Evolutionary conservation across 2,329 filamentous ascomycete genomes (phyloP), one percentile per base, ranked within the genome.

Genomic region (Mycocentrospora acerina): DNA sequence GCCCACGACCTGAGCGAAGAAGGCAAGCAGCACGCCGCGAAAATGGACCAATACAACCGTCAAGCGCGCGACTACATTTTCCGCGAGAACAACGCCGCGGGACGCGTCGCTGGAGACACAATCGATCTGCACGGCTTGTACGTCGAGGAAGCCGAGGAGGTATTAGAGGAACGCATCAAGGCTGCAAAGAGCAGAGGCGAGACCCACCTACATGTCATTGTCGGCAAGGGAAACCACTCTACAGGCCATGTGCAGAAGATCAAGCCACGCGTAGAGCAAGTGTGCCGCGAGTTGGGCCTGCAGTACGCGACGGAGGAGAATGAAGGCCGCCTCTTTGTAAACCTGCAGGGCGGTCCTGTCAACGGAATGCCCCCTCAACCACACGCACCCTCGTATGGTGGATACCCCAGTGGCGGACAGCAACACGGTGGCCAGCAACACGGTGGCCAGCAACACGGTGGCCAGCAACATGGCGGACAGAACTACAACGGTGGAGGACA

Each of bases 111-210:
- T 12, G 75, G 75, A 27, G 91, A 97, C 69, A 89, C 86, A 7
- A 90, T 98, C 56, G 93, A 98, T 70, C 76, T 98, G 32, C 93
- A 98, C 67, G 93, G 93, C 3, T 86, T 94, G 62, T 96, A 86
- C 59, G 90, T 95, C 42, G 88, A 95, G 65, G 93, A 97, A 73
- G 93, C 93, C 4, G 90, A 95, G 73, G 81, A 88, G 49, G 93
- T 96, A 40, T 74, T 97, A 15, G 88, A 91, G 71, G 77, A 88
- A 68, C 79, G 93, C 52, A 95, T 98, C 60, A 80, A 81, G 52
- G 83, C 87, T 53, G 90, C 90, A 42, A 81, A 82, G 63, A 68
- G 78, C 36, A 78, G 81, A 24, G 88, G 88, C 1, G 85, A 95
- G 71, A 81, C 75, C 14, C 88, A 95, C 71, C 73, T 98, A 39